phyloP scores from a whole-genome alignment of 192 early-diverging fungal species.

The Diversispora epigaea region DNA sequence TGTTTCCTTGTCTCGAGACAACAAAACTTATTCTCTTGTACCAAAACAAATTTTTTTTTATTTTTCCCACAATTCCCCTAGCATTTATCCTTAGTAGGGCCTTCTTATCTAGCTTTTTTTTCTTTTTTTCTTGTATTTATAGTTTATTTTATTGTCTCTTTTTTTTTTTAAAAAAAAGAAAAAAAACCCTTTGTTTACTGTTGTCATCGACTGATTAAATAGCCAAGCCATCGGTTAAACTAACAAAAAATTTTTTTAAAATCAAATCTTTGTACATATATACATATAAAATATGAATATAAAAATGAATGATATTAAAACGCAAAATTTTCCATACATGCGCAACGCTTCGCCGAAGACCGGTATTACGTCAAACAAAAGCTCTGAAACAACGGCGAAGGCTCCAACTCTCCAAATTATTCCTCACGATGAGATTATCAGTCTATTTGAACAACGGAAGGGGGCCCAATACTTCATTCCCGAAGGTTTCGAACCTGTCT shows the following conservation, averaged over 20 bases:
- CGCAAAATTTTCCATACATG: too few relatives aligned
- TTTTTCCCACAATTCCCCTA: neutral
- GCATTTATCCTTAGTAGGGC: neutral
- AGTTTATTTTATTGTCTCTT: too few relatives aligned
- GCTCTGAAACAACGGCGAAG: neutral
- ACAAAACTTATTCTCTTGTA: neutral
- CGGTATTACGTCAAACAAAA: neutral
- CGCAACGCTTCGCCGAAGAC: neutral
- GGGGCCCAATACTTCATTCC: conserved; percentile 30
- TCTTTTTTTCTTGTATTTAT: neutral
- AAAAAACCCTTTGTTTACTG: too few relatives aligned
- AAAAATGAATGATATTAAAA: too few relatives aligned
- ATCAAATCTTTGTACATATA: too few relatives aligned
- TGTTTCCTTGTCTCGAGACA: neutral
- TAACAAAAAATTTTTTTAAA: too few relatives aligned
- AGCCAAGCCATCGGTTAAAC: too few relatives aligned
- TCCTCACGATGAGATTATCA: conserved; percentile 15
- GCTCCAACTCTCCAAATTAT: conserved; percentile 19
- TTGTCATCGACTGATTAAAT: too few relatives aligned
- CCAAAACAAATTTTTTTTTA: neutral
- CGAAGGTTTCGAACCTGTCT: conserved; percentile 28
- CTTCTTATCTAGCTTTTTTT: neutral
- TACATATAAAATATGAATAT: too few relatives aligned
- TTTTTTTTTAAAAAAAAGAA: too few relatives aligned
- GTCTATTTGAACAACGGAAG: conserved; percentile 29